Evolutionary conservation across 176 grass and related monocot species (phyloP).

Genomic region (Miscanthus lutarioriparius): DNA sequence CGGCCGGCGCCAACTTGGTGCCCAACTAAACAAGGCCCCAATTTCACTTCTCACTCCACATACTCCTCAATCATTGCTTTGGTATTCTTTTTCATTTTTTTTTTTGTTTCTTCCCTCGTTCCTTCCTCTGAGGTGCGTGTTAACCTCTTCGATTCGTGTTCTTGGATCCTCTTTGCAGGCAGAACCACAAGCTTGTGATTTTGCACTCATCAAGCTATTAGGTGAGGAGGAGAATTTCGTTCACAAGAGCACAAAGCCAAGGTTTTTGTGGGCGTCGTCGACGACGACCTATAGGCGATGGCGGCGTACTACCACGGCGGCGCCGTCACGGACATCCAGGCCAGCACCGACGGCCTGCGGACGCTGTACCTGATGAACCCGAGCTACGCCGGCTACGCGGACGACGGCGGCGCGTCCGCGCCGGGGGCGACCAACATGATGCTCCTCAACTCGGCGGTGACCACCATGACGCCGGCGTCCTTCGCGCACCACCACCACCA

Average conservation of each 20-base stretch:
- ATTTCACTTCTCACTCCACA: slow-evolving; percentile 12
- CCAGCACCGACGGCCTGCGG: slow-evolving; percentile 67
- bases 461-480: slow-evolving; percentile 59
- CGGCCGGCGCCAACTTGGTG: too few relatives aligned
- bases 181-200: slow-evolving; percentile 22
- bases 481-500: slow-evolving; percentile 38
- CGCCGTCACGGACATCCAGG: slow-evolving; percentile 76
- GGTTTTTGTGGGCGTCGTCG: not conserved
- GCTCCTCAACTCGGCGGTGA: slow-evolving; percentile 78
- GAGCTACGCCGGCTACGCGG: slow-evolving; percentile 59
- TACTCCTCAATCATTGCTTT: not conserved
- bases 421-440: slow-evolving; percentile 75
- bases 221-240: slow-evolving; percentile 20
- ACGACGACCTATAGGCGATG: slow-evolving; percentile 40
- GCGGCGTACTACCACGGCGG: slow-evolving; percentile 77
- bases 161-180: slow-evolving; percentile 26
- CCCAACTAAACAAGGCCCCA: too few relatives aligned
- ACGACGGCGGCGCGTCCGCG: slow-evolving; percentile 25
- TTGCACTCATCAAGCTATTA: not conserved
- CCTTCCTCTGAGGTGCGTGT: not conserved
- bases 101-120: not conserved
- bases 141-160: not conserved
- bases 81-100: not conserved
- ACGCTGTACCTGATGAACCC: slow-evolving; percentile 99
- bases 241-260: not conserved